Conservation (phyloP, 768 basidiomycete species). For the Kwoniella sp. region DNA sequence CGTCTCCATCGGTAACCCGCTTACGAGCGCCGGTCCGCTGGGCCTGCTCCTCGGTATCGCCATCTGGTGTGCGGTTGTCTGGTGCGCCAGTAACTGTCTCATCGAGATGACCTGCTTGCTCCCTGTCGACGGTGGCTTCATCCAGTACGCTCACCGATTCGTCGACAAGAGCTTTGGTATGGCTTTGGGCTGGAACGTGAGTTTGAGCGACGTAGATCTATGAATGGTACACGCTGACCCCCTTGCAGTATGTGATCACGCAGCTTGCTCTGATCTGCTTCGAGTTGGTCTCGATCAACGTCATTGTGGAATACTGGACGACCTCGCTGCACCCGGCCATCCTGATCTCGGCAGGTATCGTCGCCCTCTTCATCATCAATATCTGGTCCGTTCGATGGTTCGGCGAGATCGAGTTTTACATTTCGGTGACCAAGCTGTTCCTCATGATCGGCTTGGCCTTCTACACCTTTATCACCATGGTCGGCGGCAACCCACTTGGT, state of each 20-base stretch:
- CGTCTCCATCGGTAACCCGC: conserved; percentile 22
- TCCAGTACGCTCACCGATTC: conserved; percentile 24
- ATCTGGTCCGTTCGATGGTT: conserved; percentile 17
- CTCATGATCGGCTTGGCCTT: conserved; percentile 55
- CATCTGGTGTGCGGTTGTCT: conserved; percentile 19
- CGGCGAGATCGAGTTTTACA: conserved; percentile 27
- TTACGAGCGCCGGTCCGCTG: conserved; percentile 25
- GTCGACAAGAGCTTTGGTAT: conserved; percentile 24
- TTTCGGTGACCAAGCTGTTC: conserved; percentile 50
- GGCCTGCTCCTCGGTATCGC: conserved; percentile 26
- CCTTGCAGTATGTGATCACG: conserved; percentile 20
- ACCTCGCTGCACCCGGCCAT: conserved; percentile 23
- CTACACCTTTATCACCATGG: conserved; percentile 64
- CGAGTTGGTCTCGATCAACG: conserved; percentile 30
- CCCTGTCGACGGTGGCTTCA: conserved; percentile 29
- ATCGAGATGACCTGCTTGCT: conserved; percentile 28
- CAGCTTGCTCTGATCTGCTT: conserved; percentile 27
- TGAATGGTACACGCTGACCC: neutral
- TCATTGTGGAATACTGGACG: conserved; percentile 31
- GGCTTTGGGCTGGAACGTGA: conserved; percentile 37
- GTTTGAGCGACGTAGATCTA: neutral
- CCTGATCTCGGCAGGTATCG: conserved; percentile 22
- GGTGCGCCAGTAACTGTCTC: conserved; percentile 18
- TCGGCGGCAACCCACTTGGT: conserved; percentile 59
- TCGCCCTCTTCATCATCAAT: conserved; percentile 11